Conservation (phyloP, 345 rosid genomes). For the Salix dunnii region DNA sequence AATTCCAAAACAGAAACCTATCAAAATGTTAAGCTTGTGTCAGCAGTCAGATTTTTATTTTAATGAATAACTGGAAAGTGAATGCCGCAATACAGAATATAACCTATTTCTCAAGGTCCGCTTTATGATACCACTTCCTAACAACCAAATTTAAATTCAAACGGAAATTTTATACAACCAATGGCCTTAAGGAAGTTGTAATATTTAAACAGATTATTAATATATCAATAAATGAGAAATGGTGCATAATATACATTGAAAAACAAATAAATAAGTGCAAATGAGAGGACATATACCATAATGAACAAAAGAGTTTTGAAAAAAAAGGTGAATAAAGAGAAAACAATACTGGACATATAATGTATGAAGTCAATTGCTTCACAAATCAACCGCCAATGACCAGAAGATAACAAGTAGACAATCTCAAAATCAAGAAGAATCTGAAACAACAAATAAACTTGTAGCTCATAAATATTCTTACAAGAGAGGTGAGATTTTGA, state of each 20-base stretch:
- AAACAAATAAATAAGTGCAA: neutral
- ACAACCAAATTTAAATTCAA: neutral
- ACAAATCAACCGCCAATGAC: neutral
- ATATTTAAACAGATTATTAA: neutral
- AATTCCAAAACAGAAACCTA: slow-evolving; percentile 88
- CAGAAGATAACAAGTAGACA: neutral
- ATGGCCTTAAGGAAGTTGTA: neutral
- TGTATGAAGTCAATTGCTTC: neutral
- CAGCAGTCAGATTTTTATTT: neutral
- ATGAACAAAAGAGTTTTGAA: neutral
- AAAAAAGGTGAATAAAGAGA: neutral
- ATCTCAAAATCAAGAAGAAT: neutral
- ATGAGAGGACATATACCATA: neutral
- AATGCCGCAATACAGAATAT: neutral
- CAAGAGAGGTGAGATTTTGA: no score
- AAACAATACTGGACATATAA: neutral
- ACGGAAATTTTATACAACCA: neutral
- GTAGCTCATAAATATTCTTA: neutral
- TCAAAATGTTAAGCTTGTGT: slow-evolving; percentile 12
- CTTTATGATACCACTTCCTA: neutral
- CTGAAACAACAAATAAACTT: neutral
- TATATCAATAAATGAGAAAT: neutral
- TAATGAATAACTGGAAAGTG: neutral
- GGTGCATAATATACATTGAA: neutral
- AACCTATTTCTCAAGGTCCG: slow-evolving; percentile 6